Evolutionary conservation across 495 filamentous ascomycete species (phyloP).

Genomic region (Bacidia gigantensis): DNA sequence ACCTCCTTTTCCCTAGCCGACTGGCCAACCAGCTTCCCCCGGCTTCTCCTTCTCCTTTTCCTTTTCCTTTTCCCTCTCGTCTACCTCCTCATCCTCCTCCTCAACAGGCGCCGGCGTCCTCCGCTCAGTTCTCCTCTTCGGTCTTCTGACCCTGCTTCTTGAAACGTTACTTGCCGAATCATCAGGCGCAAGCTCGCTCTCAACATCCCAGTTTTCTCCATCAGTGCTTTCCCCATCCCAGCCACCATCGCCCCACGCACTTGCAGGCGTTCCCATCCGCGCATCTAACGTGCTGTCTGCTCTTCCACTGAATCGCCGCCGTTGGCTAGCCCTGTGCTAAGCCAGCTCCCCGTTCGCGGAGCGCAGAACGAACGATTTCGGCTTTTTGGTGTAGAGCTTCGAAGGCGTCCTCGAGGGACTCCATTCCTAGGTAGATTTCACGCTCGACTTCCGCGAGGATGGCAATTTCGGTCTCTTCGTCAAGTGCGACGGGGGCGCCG

Average conservation of each 20-base stretch:
- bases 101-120: conserved; percentile 73
- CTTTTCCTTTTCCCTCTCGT: neutral
- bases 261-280: conserved; percentile 43
- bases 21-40: neutral
- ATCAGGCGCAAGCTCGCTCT: conserved; percentile 31
- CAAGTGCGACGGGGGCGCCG: conserved; percentile 62
- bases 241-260: conserved; percentile 39
- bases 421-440: conserved; percentile 87
- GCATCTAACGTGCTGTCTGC: conserved; percentile 28
- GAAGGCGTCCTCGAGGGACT: conserved; percentile 87
- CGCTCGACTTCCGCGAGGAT: conserved; percentile 81
- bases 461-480: conserved; percentile 89
- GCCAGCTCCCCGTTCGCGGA: conserved; percentile 68
- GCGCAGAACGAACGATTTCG: conserved; percentile 61
- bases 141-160: conserved; percentile 54
- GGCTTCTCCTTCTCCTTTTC: conserved; percentile 3
- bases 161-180: conserved; percentile 79
- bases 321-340: conserved; percentile 65
- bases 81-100: conserved; percentile 59
- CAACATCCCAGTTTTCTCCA: conserved; percentile 40
- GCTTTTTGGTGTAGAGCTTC: conserved; percentile 80
- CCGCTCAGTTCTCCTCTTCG: conserved; percentile 55
- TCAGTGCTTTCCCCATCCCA: conserved; percentile 49
- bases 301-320: conserved; percentile 36
- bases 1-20: neutral